Evolutionary conservation across 176 grass and related monocot genomes (phyloP).

Genomic region (Coix lacrymajobi): DNA sequence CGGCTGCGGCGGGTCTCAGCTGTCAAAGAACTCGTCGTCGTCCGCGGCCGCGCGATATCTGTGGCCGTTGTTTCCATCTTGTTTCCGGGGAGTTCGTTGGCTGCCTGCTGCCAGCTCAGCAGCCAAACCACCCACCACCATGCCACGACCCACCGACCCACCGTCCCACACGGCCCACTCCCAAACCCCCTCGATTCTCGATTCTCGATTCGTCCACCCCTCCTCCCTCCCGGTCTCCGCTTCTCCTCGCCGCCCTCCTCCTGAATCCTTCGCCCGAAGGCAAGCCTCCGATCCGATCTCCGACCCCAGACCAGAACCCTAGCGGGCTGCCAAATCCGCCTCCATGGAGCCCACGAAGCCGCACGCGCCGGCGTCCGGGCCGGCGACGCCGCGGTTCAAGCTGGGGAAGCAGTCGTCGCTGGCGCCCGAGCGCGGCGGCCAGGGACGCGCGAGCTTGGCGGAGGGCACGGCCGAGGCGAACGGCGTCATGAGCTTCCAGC

Average conservation of each 20-base stretch:
- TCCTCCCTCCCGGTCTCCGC: not conserved
- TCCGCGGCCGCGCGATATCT: not conserved
- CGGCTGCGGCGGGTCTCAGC: not conserved
- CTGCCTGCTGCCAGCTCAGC: conserved; percentile 23
- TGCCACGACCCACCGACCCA: not conserved
- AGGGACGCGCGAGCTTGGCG: not conserved
- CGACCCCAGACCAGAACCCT: not conserved
- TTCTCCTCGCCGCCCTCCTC: not conserved
- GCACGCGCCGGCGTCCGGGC: not conserved
- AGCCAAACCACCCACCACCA: conserved; percentile 1
- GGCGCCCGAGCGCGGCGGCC: conserved; percentile 41
- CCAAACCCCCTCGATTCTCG: conserved; percentile 13
- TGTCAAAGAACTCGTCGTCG: not conserved
- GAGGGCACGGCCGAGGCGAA: conserved; percentile 1
- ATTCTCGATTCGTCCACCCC: not conserved
- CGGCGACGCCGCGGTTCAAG: conserved; percentile 38
- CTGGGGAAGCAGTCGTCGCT: conserved; percentile 87
- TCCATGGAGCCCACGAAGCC: conserved; percentile 47
- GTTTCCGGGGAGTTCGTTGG: not conserved
- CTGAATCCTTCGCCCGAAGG: conserved; percentile 2
- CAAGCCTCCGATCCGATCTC: conserved; percentile 26
- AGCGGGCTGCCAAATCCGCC: not conserved
- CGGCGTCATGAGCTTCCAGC: conserved; percentile 45
- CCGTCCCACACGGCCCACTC: not conserved
- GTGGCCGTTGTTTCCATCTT: not conserved